Evolutionary conservation across 2,329 filamentous ascomycete species (phyloP).

Genomic region (Microcyclospora tardicrescens): DNA sequence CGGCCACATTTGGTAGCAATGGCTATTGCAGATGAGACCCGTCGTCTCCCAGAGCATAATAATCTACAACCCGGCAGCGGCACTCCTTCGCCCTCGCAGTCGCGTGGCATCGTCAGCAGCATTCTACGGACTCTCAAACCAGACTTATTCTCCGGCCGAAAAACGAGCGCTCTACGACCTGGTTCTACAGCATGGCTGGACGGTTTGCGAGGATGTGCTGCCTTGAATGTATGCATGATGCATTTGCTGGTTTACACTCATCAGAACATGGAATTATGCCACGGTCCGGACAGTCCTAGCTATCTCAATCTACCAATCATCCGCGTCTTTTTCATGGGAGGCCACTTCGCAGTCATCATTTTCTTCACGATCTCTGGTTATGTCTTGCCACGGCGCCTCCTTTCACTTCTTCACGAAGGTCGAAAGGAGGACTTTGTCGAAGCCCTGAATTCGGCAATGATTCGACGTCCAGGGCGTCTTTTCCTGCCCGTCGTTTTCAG

Average conservation of each 20-base stretch:
- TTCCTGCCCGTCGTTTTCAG: conserved; percentile 41
- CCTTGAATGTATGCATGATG: conserved; percentile 51
- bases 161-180: not conserved
- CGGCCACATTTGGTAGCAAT: no score
- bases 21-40: no score
- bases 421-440: conserved; percentile 29
- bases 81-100: conserved; percentile 1
- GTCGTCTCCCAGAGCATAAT: no score
- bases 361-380: conserved; percentile 44
- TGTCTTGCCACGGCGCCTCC: conserved; percentile 32
- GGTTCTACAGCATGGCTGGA: conserved; percentile 45
- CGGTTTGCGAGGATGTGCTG: conserved; percentile 52
- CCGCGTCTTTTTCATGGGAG: conserved; percentile 46
- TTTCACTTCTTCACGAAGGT: conserved; percentile 18
- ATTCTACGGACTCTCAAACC: conserved; percentile 1
- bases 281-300: conserved; percentile 9
- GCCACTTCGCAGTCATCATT: conserved; percentile 43
- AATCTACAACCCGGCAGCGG: not conserved
- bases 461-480: conserved; percentile 36
- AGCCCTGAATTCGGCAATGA: conserved; percentile 34
- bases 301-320: conserved; percentile 42
- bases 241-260: conserved; percentile 47
- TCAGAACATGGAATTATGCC: conserved; percentile 31
- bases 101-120: not conserved
- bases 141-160: conserved; percentile 3